Conservation (phyloP, 768 basidiomycete genomes). For the Boletus reticulatus region DNA sequence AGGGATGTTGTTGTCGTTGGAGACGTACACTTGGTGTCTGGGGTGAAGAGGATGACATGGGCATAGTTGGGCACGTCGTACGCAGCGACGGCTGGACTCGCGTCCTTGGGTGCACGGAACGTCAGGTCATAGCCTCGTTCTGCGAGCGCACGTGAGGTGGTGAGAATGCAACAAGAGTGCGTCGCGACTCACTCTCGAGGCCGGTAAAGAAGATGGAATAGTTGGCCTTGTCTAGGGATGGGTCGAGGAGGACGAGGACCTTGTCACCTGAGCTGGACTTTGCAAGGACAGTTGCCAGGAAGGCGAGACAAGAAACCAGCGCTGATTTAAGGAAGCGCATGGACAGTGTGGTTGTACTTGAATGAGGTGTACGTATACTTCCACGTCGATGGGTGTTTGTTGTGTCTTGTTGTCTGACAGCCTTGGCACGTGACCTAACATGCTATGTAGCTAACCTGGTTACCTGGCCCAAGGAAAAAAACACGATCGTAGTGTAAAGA, state of each 20-base stretch:
- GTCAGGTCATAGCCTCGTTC: constrained; percentile 84
- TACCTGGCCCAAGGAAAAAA: no score
- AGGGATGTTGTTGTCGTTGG: no score
- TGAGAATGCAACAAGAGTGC: background rate
- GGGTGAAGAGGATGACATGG: constrained; percentile 85
- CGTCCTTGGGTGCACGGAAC: constrained; percentile 81
- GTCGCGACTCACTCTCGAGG: constrained; percentile 56
- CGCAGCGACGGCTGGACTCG: constrained; percentile 59
- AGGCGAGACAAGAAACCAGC: constrained; percentile 28
- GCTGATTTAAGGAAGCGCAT: constrained; percentile 32
- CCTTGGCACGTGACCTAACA: constrained; percentile 21
- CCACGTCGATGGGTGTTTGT: constrained; percentile 26
- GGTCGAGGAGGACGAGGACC: constrained; percentile 84
- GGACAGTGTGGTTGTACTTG: background rate
- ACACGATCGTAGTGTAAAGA: no score
- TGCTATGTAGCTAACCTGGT: no score
- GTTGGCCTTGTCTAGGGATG: constrained; percentile 56
- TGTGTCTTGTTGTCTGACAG: constrained; percentile 19
- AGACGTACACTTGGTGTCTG: constrained; percentile 74
- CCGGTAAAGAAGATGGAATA: constrained; percentile 84
- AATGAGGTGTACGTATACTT: background rate
- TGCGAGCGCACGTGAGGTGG: constrained; percentile 29
- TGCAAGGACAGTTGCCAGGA: constrained; percentile 36
- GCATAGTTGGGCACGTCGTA: constrained; percentile 75
- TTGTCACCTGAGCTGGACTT: constrained; percentile 80